These are phyloP conservation scores for Schizophyllum commune DNA, from an alignment of 1,284 basidiomycete genomes.

Conservation along the genomic window DNA sequence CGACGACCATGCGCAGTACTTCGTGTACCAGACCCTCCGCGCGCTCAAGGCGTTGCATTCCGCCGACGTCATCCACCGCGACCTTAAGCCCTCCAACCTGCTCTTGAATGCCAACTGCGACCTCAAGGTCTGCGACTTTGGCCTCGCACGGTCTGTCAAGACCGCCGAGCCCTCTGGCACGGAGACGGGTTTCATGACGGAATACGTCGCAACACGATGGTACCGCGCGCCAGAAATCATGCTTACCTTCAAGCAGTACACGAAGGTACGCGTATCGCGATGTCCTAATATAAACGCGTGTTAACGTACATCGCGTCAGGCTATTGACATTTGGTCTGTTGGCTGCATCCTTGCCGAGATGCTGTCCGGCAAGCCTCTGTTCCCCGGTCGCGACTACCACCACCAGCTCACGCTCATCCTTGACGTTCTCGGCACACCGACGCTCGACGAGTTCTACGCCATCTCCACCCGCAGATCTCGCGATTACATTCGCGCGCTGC, in stretches of 20 bases:
- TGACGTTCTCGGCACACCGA: conserved; percentile 89
- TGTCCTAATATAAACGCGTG: conserved; percentile 1
- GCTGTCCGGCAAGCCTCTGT: conserved; percentile 89
- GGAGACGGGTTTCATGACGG: conserved; percentile 88
- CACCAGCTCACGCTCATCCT: conserved; percentile 89
- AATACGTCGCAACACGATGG: conserved; percentile 93
- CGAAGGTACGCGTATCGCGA: conserved; percentile 50
- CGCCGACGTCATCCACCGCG: conserved; percentile 91
- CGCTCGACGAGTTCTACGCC: conserved; percentile 85
- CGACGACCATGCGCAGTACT: conserved; percentile 93
- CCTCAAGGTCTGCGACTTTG: conserved; percentile 92
- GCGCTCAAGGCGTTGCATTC: conserved; percentile 93
- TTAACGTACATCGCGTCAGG: conserved; percentile 31
- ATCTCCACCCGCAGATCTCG: conserved; percentile 81
- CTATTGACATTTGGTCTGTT: conserved; percentile 93
- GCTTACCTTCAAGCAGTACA: conserved; percentile 95
- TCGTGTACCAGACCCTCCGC: conserved; percentile 84
- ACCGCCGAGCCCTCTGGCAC: conserved; percentile 81
- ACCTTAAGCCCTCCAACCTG: conserved; percentile 92
- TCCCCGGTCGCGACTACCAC: conserved; percentile 96
- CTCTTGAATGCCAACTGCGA: conserved; percentile 97
- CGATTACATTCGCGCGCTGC: conserved; percentile 85
- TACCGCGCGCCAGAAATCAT: conserved; percentile 95
- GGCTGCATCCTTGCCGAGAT: conserved; percentile 97
- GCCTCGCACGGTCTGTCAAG: conserved; percentile 81